Evolutionary conservation across 345 rosid species (phyloP), one percentile per base, ranked within the genome.

Genomic region (Pseudoturritis turrita): DNA sequence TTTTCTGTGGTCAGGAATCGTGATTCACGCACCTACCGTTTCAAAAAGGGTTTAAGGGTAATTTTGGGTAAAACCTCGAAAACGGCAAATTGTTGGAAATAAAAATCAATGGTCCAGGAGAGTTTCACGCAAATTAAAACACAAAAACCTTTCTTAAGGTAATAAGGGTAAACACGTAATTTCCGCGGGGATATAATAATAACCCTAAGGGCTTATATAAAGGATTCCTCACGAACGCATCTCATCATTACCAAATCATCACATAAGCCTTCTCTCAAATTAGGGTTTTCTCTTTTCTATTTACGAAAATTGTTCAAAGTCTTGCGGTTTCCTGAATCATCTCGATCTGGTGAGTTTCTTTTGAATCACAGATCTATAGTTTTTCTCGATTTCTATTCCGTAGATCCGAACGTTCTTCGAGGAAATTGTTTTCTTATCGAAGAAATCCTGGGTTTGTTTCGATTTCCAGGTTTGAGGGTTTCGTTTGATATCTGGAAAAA

Each of bases 201-300:
- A 40, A 62, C 65, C 51, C 43, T 70, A 6, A n/a, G 31, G 15
- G 47, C 18, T 6, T 75, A 62, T 76, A 76, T 45, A 70, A 76
- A 63, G 44, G 18, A 40, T 15, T 57, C 58, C 51, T 50, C 76
- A 71, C 76, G 76, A 71, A 70, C 76, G 62, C 79, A 3, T 44
- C 70, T 75, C 80, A 70, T 76, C 56, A 76, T 77, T 77, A 77
- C 76, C 80, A 76, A 76, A 76, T 70, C 67, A 61, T 68, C 36
- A n/a, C n/a, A 10, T 17, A 3, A 39, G 3, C 65, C 17, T 10
- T 28, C 65, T 55, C 66, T 70, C 75, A 54, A 55, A 70, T 63
- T 70, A 63, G 67, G 79, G 76, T 56, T 68, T 35, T 26, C 10
- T 17, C 6, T 6, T 51, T 56, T 21, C 29, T 25, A 37, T 43